phyloP scores from a whole-genome alignment of 495 filamentous ascomycete genomes.

The Hypomontagnella monticulosa region DNA sequence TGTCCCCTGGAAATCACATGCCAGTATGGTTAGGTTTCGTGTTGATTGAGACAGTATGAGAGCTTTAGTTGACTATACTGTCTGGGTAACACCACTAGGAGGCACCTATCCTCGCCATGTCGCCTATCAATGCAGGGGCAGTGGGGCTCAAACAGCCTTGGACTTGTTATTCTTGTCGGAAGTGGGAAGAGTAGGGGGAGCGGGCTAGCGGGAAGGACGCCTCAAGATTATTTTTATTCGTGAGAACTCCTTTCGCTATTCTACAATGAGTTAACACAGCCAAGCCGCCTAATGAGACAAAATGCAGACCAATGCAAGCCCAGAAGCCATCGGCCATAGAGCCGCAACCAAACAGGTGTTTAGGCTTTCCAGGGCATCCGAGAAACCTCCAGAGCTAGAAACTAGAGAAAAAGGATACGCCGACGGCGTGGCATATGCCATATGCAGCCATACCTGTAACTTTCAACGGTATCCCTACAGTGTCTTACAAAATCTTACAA shows the following conservation, averaged over 20 bases:
- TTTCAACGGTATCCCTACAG: slow-evolving; percentile 1
- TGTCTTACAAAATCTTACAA: neutral
- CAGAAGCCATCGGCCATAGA: slow-evolving; percentile 19
- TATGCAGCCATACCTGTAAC: slow-evolving; percentile 8
- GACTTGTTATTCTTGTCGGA: slow-evolving; percentile 13
- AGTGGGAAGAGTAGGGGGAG: slow-evolving; percentile 3
- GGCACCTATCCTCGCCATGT: neutral
- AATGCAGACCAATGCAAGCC: slow-evolving; percentile 16
- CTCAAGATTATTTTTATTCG: slow-evolving; percentile 23
- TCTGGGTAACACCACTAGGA: neutral
- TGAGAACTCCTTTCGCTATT: neutral
- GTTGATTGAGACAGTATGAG: slow-evolving; percentile 28
- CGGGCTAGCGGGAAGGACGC: slow-evolving; percentile 12
- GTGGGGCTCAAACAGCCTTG: slow-evolving; percentile 27
- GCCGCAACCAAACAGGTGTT: slow-evolving; percentile 24
- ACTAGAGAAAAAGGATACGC: slow-evolving; percentile 8
- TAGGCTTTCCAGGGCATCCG: neutral
- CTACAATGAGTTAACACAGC: slow-evolving; percentile 13
- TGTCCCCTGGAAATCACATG: slow-evolving; percentile 33
- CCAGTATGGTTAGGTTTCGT: slow-evolving; percentile 19
- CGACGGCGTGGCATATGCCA: slow-evolving; percentile 1
- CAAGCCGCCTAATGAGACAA: slow-evolving; percentile 21
- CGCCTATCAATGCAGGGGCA: slow-evolving; percentile 32
- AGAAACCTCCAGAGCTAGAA: neutral
- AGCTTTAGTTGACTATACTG: neutral